A percentile compares a stretch with the other conserved stretches of the same genome.
These are phyloP conservation scores for Agastache rugosa DNA, from an alignment of 257 asterid species.

Conservation along the genomic window DNA sequence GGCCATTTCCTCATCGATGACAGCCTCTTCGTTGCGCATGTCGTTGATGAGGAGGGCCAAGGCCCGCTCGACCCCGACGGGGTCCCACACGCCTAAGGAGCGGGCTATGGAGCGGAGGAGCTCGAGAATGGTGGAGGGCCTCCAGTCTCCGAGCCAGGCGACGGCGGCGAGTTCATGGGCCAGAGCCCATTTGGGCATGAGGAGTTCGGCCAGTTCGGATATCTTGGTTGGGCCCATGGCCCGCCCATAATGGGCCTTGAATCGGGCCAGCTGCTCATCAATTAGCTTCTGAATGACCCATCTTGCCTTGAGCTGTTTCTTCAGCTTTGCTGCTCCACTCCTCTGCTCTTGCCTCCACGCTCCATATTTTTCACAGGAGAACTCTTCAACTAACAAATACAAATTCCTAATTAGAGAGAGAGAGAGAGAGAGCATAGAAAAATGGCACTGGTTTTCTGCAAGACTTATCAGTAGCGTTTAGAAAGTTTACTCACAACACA, in stretches of 20 bases:
- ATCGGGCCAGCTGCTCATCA: conserved; percentile 60
- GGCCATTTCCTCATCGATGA: conserved; percentile 84
- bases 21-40: conserved; percentile 80
- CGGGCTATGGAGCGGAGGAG: conserved; percentile 58
- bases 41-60: conserved; percentile 65
- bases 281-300: conserved; percentile 71
- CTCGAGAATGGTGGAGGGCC: conserved; percentile 77
- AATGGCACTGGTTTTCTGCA: too few species aligned
- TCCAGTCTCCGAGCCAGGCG: conserved; percentile 91
- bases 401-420: background rate
- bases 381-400: conserved; percentile 45
- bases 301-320: conserved; percentile 74
- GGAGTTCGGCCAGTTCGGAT: conserved; percentile 59
- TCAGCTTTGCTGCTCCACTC: conserved; percentile 63
- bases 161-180: conserved; percentile 71
- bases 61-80: conserved; percentile 50
- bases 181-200: conserved; percentile 71
- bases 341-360: conserved; percentile 76
- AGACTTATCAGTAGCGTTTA: too few species aligned
- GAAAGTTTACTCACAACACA: too few species aligned
- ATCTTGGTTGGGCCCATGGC: conserved; percentile 54
- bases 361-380: conserved; percentile 55
- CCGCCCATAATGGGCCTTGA: conserved; percentile 55
- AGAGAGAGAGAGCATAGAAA: background rate
- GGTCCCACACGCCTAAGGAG: conserved; percentile 46